Percentiles rank a stretch among this genome's conserved stretches.
phyloP scores from a whole-genome alignment of 2,329 filamentous ascomycete species.

The Monilinia polystroma region DNA sequence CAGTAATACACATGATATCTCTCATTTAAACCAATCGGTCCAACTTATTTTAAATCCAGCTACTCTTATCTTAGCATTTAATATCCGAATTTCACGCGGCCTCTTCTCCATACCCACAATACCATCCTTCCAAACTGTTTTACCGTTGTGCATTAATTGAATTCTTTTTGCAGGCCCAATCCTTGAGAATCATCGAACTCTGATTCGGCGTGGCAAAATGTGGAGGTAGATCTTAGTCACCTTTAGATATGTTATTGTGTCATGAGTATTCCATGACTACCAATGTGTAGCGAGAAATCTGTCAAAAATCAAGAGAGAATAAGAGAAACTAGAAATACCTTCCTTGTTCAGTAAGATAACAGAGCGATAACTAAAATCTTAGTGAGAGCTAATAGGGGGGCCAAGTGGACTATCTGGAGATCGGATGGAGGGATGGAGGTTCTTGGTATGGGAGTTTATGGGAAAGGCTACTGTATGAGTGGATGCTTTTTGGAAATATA shows the following conservation, averaged over 20 bases:
- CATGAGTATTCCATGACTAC: neutral
- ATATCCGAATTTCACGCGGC: slow-evolving; percentile 16
- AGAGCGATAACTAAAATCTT: neutral
- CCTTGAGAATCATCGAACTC: neutral
- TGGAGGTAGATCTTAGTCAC: slow-evolving; percentile 19
- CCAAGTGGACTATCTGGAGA: slow-evolving; percentile 10
- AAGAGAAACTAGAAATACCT: neutral
- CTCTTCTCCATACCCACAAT: slow-evolving; percentile 15
- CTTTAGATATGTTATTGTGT: slow-evolving; percentile 13
- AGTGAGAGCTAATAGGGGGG: neutral
- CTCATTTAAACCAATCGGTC: slow-evolving; percentile 11
- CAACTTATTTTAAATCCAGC: slow-evolving; percentile 1
- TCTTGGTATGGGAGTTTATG: neutral
- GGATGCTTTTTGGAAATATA: neutral
- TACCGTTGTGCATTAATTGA: slow-evolving; percentile 1
- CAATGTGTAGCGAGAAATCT: neutral
- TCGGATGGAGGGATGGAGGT: neutral
- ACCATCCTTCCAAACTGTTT: neutral
- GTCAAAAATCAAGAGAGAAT: slow-evolving; percentile 3
- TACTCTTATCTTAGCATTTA: slow-evolving; percentile 18
- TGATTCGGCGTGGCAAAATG: slow-evolving; percentile 18
- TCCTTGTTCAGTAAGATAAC: neutral
- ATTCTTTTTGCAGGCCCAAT: neutral
- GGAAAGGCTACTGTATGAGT: slow-evolving; percentile 1
- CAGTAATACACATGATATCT: slow-evolving; percentile 6